Evolutionary conservation across 495 filamentous ascomycete genomes (phyloP).

Genomic region (Trichocladium uniseriatum): DNA sequence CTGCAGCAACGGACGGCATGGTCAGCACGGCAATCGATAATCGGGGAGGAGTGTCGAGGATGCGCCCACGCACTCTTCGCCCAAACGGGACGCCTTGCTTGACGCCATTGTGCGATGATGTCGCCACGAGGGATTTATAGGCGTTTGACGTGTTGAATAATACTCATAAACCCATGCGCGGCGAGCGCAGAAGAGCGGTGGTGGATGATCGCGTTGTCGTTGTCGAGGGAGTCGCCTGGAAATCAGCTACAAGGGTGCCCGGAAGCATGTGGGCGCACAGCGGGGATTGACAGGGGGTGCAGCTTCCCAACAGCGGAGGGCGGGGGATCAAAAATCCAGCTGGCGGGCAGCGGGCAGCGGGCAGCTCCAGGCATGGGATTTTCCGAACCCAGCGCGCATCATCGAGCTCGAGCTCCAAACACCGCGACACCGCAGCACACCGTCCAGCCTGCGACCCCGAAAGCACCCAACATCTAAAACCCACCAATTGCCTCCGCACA

Average conservation of each 20-base stretch:
- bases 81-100: conserved; percentile 81
- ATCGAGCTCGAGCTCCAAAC: conserved; percentile 4
- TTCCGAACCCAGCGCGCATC: conserved; percentile 1
- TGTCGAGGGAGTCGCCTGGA: neutral
- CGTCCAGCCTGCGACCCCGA: neutral
- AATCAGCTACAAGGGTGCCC: conserved; percentile 14
- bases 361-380: neutral
- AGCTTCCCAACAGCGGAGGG: conserved; percentile 10
- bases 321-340: conserved; percentile 27
- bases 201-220: too few relatives aligned
- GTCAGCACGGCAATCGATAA: neutral
- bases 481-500: neutral
- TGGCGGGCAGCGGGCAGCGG: too few relatives aligned
- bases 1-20: conserved; percentile 36
- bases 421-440: too few relatives aligned
- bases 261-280: too few relatives aligned
- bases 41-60: neutral
- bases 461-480: neutral
- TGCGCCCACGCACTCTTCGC: conserved; percentile 76
- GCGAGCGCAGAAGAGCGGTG: neutral
- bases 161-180: too few relatives aligned
- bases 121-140: neutral
- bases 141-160: neutral
- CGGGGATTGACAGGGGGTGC: too few relatives aligned
- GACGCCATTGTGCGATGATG: conserved; percentile 53